Conservation (phyloP, 257 asterid species). For the Penstemon barbatus region DNA sequence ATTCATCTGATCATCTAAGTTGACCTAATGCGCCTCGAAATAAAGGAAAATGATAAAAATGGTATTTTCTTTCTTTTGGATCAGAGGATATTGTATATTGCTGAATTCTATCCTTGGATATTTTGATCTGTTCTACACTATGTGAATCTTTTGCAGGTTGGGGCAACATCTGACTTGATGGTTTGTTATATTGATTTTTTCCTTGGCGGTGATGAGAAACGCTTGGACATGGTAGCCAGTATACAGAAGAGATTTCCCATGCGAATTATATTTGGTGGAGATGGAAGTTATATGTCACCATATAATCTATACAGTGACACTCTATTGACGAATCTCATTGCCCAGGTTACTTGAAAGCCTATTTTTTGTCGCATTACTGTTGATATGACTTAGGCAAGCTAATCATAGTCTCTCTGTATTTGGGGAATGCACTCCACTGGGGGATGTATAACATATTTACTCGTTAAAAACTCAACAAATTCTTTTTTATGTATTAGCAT, state of each 20-base stretch:
- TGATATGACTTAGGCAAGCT: not conserved
- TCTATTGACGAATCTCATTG: conserved; percentile 86
- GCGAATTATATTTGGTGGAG: conserved; percentile 89
- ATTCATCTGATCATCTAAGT: conserved; percentile 4
- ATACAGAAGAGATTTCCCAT: conserved; percentile 92
- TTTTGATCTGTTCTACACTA: conserved; percentile 20
- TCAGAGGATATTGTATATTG: not conserved
- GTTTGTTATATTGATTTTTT: conserved; percentile 88
- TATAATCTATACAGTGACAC: conserved; percentile 78
- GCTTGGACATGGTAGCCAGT: conserved; percentile 78
- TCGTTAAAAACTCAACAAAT: not conserved
- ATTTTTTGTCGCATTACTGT: conserved; percentile 9
- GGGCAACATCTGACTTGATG: conserved; percentile 97
- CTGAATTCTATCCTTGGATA: conserved; percentile 3
- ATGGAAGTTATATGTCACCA: conserved; percentile 95
- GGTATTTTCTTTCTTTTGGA: conserved; percentile 1
- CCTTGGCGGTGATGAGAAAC: conserved; percentile 98
- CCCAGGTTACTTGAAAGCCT: conserved; percentile 62
- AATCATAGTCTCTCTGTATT: conserved; percentile 2
- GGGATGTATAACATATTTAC: not conserved
- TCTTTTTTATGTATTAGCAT: conserved; percentile 17
- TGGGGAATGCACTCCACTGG: not conserved
- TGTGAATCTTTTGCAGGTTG: conserved; percentile 63
- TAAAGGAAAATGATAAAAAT: conserved; percentile 5
- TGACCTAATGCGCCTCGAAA: not conserved